Evolutionary conservation across 2,329 filamentous ascomycete species (phyloP).

Genomic region (Aureobasidium vineae): DNA sequence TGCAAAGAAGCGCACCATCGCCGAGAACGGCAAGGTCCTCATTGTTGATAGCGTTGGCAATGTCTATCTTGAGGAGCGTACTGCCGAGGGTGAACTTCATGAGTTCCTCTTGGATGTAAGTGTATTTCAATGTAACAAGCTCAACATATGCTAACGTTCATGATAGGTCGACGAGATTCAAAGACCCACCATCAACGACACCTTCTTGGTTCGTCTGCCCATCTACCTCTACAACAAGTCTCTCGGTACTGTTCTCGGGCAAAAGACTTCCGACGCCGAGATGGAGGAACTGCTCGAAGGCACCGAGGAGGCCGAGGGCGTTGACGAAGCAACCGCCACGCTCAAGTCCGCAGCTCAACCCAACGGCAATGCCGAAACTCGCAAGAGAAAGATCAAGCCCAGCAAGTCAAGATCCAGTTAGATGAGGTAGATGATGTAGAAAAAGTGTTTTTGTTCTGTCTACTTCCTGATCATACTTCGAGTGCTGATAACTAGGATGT

Average conservation of each 20-base stretch:
- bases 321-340: slow-evolving; percentile 39
- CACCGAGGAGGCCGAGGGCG: slow-evolving; percentile 40
- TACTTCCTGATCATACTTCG: no score
- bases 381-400: slow-evolving; percentile 40
- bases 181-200: slow-evolving; percentile 74
- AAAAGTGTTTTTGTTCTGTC: neutral
- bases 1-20: slow-evolving; percentile 80
- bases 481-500: neutral
- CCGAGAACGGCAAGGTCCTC: slow-evolving; percentile 92
- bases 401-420: slow-evolving; percentile 23
- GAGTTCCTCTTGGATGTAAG: slow-evolving; percentile 87
- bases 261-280: slow-evolving; percentile 36
- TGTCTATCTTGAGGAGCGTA: slow-evolving; percentile 90
- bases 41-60: slow-evolving; percentile 90
- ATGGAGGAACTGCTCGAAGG: slow-evolving; percentile 40
- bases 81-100: slow-evolving; percentile 77
- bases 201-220: slow-evolving; percentile 76
- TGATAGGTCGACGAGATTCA: slow-evolving; percentile 72
- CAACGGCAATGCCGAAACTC: slow-evolving; percentile 49
- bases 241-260: slow-evolving; percentile 45
- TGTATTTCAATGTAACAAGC: slow-evolving; percentile 36
- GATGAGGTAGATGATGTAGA: neutral
- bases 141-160: slow-evolving; percentile 30
- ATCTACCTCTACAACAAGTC: slow-evolving; percentile 63
- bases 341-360: slow-evolving; percentile 45